Percentiles rank a stretch among this genome's conserved stretches.
Evolutionary conservation across 164 flowering plant species (phyloP).

Genomic region (grape (Vitis vinifera)): ASM3070453v1 NC_081807.1:4068501-4069000

Average conservation of each 20-base stretch:
- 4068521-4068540: constrained; percentile 64
- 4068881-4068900: constrained; percentile 70
- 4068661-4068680: background rate
- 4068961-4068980: constrained; percentile 96
- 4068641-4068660: background rate
- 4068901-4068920: constrained; percentile 87
- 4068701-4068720: background rate
- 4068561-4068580: background rate
- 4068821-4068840: constrained; percentile 92
- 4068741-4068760: background rate
- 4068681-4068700: background rate
- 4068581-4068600: background rate
- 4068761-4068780: background rate
- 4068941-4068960: constrained; percentile 91
- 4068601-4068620: too few species aligned
- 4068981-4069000: constrained; percentile 79
- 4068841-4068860: constrained; percentile 66
- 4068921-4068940: constrained; percentile 82
- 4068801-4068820: constrained; percentile 99
- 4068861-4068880: constrained; percentile 71
- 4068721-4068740: background rate
- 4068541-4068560: constrained; percentile 65
- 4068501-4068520: constrained; percentile 71
- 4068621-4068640: background rate
- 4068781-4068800: constrained; percentile 31